Percentiles rank a stretch among this genome's conserved stretches.
Conservation (phyloP, 2,329 filamentous ascomycete species). For the Balansia obtecta region DNA sequence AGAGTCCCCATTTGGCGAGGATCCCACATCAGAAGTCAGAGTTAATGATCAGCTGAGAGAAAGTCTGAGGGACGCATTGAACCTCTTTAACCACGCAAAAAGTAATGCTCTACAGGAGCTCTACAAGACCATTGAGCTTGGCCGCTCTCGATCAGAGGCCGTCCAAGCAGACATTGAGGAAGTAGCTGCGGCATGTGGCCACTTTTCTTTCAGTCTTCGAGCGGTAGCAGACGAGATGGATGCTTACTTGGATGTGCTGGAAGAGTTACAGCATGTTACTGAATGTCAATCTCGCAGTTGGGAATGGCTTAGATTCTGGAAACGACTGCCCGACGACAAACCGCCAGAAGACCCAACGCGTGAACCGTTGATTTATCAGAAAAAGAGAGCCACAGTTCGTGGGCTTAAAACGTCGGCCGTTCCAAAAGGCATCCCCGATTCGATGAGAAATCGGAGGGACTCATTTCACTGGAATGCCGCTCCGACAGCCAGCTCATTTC, state of each 20-base stretch:
- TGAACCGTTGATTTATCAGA: constrained; percentile 27
- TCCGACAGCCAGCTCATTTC: constrained; percentile 30
- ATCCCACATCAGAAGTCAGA: constrained; percentile 54
- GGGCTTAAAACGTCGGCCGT: constrained; percentile 37
- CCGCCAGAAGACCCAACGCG: constrained; percentile 28
- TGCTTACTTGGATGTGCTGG: constrained; percentile 68
- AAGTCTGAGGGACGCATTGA: constrained; percentile 69
- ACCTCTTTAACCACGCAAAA: constrained; percentile 65
- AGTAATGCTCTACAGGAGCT: constrained; percentile 64
- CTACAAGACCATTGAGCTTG: constrained; percentile 68
- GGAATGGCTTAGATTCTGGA: constrained; percentile 82
- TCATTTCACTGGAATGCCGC: constrained; percentile 45
- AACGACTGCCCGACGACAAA: neutral
- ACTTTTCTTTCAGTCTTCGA: constrained; percentile 86
- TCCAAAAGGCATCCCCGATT: constrained; percentile 42
- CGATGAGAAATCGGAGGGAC: constrained; percentile 39
- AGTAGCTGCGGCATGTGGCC: constrained; percentile 91
- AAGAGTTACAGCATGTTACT: constrained; percentile 66
- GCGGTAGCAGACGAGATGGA: constrained; percentile 87
- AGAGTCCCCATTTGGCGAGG: constrained; percentile 68
- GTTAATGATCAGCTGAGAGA: constrained; percentile 70
- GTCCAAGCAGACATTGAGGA: constrained; percentile 92
- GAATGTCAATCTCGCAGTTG: constrained; percentile 54
- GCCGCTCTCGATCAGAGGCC: constrained; percentile 54
- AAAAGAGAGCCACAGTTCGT: constrained; percentile 24